Conservation (phyloP, 1,284 basidiomycete species). For the Marasmius tenuissimus region DNA sequence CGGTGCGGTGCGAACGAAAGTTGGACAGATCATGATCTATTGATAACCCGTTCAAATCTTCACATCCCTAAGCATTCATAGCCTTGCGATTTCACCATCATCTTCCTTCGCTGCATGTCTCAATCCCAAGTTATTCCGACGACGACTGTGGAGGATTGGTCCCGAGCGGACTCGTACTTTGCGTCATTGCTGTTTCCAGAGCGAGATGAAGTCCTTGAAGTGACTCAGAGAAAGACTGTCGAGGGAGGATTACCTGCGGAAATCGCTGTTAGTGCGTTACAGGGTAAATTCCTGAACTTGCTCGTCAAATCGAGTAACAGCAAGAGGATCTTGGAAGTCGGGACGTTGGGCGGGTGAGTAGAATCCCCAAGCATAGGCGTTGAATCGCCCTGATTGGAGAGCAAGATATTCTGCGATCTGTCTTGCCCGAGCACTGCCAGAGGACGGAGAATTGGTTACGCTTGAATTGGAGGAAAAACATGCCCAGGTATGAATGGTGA, state of each 20-base stretch:
- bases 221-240: constrained; percentile 41
- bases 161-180: constrained; percentile 46
- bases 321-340: constrained; percentile 58
- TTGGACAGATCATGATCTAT: too few relatives aligned
- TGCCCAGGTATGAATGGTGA: constrained; percentile 38
- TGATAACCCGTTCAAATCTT: too few relatives aligned
- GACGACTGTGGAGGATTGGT: constrained; percentile 40
- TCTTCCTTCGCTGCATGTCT: background rate
- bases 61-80: too few relatives aligned
- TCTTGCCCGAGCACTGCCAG: constrained; percentile 54
- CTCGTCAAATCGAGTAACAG: constrained; percentile 46
- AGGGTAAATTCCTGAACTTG: constrained; percentile 61
- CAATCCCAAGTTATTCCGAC: constrained; percentile 1
- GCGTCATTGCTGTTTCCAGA: constrained; percentile 50
- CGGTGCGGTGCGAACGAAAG: too few relatives aligned
- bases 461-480: constrained; percentile 49
- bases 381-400: background rate
- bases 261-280: constrained; percentile 54
- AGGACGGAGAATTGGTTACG: constrained; percentile 49
- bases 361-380: background rate
- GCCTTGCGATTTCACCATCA: background rate
- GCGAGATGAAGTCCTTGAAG: constrained; percentile 28
- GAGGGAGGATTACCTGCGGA: constrained; percentile 48
- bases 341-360: constrained; percentile 54
- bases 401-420: constrained; percentile 56